These are phyloP conservation scores for Trifolium subterraneum DNA, from an alignment of 306 rosid species.

Conservation along the genomic window DNA sequence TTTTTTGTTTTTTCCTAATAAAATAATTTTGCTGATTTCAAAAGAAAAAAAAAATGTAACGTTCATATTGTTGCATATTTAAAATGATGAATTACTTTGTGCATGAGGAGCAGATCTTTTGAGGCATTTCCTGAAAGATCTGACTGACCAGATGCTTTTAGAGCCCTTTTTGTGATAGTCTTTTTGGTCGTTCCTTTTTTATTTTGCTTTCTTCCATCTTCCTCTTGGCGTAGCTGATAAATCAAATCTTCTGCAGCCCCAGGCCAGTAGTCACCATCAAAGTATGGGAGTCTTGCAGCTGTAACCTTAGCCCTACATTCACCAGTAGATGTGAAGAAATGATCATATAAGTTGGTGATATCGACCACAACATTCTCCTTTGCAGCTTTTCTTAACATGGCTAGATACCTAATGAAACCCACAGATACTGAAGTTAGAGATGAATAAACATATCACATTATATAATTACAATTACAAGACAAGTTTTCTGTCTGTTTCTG, in stretches of 20 bases:
- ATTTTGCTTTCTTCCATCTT: constrained; percentile 92
- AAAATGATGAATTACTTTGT: constrained; percentile 69
- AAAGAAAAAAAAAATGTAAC: no score
- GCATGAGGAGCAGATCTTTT: constrained; percentile 96
- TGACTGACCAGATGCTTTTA: constrained; percentile 94
- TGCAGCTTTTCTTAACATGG: constrained; percentile 91
- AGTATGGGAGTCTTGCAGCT: constrained; percentile 95
- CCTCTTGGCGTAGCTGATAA: constrained; percentile 94
- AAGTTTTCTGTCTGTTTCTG: constrained; percentile 8
- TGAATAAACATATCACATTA: constrained; percentile 18
- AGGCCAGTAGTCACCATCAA: constrained; percentile 99
- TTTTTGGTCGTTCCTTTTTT: constrained; percentile 89
- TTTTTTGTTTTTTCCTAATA: no score
- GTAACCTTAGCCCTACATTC: constrained; percentile 94
- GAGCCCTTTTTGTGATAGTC: constrained; percentile 88
- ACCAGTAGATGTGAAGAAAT: constrained; percentile 84
- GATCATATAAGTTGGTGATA: constrained; percentile 90
- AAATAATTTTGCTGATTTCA: no score
- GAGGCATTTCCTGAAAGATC: constrained; percentile 96
- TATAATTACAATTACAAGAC: constrained; percentile 25
- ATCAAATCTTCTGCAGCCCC: constrained; percentile 99
- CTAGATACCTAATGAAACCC: constrained; percentile 71
- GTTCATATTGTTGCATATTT: constrained; percentile 8
- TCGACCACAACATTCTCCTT: constrained; percentile 86
- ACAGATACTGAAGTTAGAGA: constrained; percentile 44